Base-by-base conservation (phyloP, 1,139 yeast genomes). In the Wickerhamiella pararugosa region DNA sequence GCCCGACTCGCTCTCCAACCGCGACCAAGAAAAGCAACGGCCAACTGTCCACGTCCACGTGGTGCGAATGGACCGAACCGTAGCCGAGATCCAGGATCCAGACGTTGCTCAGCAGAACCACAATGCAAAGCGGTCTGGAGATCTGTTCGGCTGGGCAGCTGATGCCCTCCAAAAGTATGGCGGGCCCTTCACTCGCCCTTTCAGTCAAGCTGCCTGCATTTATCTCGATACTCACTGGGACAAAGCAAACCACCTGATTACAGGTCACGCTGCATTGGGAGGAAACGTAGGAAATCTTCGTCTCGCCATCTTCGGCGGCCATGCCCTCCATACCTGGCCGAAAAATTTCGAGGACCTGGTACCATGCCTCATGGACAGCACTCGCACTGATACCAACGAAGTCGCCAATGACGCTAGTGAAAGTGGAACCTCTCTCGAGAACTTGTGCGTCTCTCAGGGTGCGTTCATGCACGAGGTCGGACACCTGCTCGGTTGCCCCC, bases 401-500 rank as follows among this genome's bases (percentile, higher is more conserved):
- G 95, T 87, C 6, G 96, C 94, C 6, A 86, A 90, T 57, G 98
- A 90, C 58, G 69, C 79, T 49, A 73, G 75, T 53, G 79, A 84
- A 56, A 80, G 94, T 58, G 83, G 93, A 1, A 73, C 94, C 1
- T 71, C 79, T 44, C 90, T 95, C 95, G 96, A 86, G 59, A 82
- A 94, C 54, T 62, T 81, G 36, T 79, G 81, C 47, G 71, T 90
- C 35, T 84, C 96, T 1, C 60, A 83, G 57, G 97, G 98, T 35
- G 97, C 97, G 0, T 86, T 84, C 53, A 70, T 87, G 80, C 98
- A 90, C 58, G 97, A 90, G 58, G 79, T 86, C 43, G 97, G 98
- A 2, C 97, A 90, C 58, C 64, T 74, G 28, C 65, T 87, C 34
- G 95, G 96, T 0, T 80, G 92, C 51, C 96, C 97, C 1, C 97